Conservation (phyloP, 225 moss, liverwort and hornwort species). For the Climacium dendroides region DNA sequence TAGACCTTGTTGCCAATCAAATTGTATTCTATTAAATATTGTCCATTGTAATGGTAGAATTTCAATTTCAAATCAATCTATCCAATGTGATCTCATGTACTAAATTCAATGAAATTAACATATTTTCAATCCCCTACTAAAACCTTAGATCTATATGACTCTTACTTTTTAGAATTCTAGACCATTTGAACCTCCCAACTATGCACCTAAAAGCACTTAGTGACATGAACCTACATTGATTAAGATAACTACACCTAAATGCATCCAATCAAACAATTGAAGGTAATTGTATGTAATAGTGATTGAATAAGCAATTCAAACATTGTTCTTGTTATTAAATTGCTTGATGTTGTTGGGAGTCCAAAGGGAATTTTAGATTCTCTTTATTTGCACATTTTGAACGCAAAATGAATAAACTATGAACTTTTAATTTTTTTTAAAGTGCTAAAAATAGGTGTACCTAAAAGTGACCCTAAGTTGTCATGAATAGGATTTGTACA, state of each 20-base stretch:
- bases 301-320: neutral
- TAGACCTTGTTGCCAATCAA: neutral
- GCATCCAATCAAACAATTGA: neutral
- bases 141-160: neutral
- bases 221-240: neutral
- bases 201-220: neutral
- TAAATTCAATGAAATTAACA: fast-evolving
- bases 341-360: fast-evolving
- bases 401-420: no score
- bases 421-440: no score
- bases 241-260: neutral
- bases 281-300: neutral
- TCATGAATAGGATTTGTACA: neutral
- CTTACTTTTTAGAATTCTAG: neutral
- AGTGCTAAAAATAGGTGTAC: neutral
- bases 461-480: neutral
- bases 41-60: neutral
- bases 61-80: neutral
- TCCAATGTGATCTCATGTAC: no score
- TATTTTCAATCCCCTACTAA: fast-evolving
- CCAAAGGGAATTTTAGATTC: fast-evolving
- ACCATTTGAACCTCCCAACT: neutral
- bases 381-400: neutral
- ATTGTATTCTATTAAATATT: neutral
- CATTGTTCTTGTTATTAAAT: neutral